Evolutionary conservation across 1,284 basidiomycete species (phyloP).

Genomic region (Trichosporon inkin): DNA sequence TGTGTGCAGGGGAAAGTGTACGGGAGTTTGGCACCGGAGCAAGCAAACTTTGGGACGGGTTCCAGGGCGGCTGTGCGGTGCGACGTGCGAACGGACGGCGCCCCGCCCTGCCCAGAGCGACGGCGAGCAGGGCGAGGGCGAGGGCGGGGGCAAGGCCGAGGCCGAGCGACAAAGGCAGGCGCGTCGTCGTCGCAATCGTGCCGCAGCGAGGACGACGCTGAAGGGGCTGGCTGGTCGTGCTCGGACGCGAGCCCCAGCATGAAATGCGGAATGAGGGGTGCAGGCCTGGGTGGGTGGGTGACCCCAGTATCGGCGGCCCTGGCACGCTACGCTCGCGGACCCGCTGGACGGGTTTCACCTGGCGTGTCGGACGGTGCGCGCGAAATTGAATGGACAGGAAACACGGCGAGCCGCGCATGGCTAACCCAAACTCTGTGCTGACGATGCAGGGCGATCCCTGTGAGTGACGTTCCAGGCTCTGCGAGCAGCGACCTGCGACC

Average conservation of each 20-base stretch:
- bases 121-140: no score
- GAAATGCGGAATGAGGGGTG: neutral
- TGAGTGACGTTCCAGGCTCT: conserved; percentile 7
- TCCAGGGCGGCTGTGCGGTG: neutral
- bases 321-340: neutral
- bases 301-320: conserved; percentile 2
- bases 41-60: neutral
- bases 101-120: no score
- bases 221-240: neutral
- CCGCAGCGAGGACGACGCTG: neutral
- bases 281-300: neutral
- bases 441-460: conserved; percentile 12
- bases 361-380: neutral
- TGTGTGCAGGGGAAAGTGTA: no score
- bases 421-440: conserved; percentile 12
- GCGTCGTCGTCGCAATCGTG: neutral
- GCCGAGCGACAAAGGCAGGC: neutral
- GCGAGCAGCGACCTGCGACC: neutral
- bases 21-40: neutral
- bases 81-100: neutral
- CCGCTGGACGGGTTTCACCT: neutral
- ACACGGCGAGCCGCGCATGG: neutral
- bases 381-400: neutral
- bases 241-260: neutral
- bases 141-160: no score